phyloP scores from a whole-genome alignment of 371 early-diverging fungal genomes.

The Umbelopsis sp. region DNA sequence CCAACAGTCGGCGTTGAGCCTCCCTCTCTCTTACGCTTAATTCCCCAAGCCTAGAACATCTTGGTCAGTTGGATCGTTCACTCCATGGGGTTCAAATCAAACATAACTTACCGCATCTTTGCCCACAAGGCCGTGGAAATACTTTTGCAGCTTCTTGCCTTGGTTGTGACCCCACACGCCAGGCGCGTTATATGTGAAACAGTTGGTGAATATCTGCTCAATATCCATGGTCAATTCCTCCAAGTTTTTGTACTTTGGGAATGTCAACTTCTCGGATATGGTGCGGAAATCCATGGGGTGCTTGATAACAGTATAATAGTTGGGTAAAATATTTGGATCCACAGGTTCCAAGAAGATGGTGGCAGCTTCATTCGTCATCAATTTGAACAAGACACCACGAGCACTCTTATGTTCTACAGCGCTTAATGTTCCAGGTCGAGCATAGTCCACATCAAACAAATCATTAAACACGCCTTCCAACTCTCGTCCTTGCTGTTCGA shows the following conservation, averaged over 20 bases:
- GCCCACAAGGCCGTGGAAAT: conserved; percentile 60
- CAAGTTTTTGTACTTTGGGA: conserved; percentile 49
- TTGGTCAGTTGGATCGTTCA: not conserved
- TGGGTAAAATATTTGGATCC: conserved; percentile 87
- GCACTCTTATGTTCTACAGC: conserved; percentile 44
- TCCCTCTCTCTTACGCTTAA: conserved; percentile 13
- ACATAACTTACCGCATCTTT: conserved; percentile 39
- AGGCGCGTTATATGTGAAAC: conserved; percentile 86
- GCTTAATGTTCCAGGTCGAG: conserved; percentile 35
- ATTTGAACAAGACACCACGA: conserved; percentile 40
- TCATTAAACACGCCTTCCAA: conserved; percentile 45
- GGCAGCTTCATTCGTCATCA: conserved; percentile 41
- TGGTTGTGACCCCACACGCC: conserved; percentile 81
- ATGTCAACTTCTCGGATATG: conserved; percentile 79
- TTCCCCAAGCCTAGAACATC: not conserved
- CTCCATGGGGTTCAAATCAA: no score
- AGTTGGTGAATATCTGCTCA: conserved; percentile 80
- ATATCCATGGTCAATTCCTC: conserved; percentile 63
- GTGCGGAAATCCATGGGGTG: conserved; percentile 97
- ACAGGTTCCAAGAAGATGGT: conserved; percentile 85
- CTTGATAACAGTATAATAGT: conserved; percentile 84
- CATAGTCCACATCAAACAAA: conserved; percentile 47
- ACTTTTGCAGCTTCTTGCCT: conserved; percentile 69
- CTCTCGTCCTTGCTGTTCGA: conserved; percentile 42
- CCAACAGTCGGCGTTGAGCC: not conserved